phyloP scores from a whole-genome alignment of 1,139 yeast species.

The Candida smagusa region DNA sequence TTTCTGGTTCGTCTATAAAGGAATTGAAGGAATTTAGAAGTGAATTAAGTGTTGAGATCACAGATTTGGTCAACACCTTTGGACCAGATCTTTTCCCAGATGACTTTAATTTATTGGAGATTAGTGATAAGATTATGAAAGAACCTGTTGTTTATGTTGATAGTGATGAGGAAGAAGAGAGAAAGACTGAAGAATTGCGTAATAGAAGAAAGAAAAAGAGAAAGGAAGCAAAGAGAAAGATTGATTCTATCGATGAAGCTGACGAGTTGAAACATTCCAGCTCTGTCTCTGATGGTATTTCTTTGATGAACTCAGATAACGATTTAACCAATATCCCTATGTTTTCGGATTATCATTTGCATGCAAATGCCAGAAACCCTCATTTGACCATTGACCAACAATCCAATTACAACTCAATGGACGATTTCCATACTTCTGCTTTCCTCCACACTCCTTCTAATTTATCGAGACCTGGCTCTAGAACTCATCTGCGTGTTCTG shows the following conservation, averaged over 20 bases:
- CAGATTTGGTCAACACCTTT: constrained; percentile 42
- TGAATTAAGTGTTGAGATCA: constrained; percentile 41
- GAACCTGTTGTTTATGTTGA: constrained; percentile 31
- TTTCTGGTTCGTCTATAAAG: constrained; percentile 56
- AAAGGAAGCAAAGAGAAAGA: constrained; percentile 17
- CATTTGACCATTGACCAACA: constrained; percentile 23
- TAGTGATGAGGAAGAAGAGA: constrained; percentile 55
- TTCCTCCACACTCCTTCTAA: constrained; percentile 1
- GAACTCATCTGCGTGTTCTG: constrained; percentile 6
- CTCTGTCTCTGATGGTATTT: constrained; percentile 50
- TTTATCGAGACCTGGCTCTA: constrained; percentile 1
- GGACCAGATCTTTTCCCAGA: constrained; percentile 46
- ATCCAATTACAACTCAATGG: constrained; percentile 26
- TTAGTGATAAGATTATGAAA: constrained; percentile 26
- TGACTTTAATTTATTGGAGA: constrained; percentile 43
- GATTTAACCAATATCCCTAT: constrained; percentile 56
- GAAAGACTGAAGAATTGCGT: constrained; percentile 52
- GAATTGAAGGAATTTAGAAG: constrained; percentile 44
- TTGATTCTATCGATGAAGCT: not conserved
- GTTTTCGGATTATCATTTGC: constrained; percentile 46
- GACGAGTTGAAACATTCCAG: constrained; percentile 21
- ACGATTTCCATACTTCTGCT: constrained; percentile 21
- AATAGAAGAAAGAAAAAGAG: constrained; percentile 37
- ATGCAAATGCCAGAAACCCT: constrained; percentile 30
- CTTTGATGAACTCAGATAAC: constrained; percentile 50